Evolutionary conservation across 148 eudicot genomes (phyloP), one percentile per base, ranked within the genome.

Genomic region (Pharnaceum exiguum): DNA sequence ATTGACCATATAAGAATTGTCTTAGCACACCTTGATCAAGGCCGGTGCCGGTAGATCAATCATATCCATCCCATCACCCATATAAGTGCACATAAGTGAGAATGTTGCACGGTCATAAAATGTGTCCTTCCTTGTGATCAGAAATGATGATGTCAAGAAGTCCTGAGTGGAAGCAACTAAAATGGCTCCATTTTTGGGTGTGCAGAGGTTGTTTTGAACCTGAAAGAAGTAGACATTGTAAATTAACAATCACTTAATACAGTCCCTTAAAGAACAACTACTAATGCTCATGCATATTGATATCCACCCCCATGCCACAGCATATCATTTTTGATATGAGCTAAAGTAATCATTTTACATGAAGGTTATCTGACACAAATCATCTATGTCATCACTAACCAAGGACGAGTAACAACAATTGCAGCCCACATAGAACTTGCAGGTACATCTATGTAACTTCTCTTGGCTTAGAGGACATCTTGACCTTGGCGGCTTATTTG

Each of bases 121-220:
- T 31, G 91, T 93, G 69, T 93, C 99, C 72, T 83, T 93, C 69
- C 99, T 81, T 67, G 99, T 88, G 61, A 93, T 83, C 52, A 88
- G 82, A 67, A 76, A 93, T 46, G 99, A 88, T 17, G 96, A 85
- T 3, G 99, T 93, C 66, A 93, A 63, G 72, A 93, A 89, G 76
- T 91, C 98, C 70, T 93, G 96, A 12, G 99, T 93, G 6, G 99
- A 89, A 43, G 99, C 99, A 46, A 93, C 99, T 79, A 93, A 83
- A 75, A 93, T 82, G 61, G 85, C 80, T 55, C 98, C 99, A 67
- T 83, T 93, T 65, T 93, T 93, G 7, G 99, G 99, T 30, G 96
- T 93, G 66, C 96, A 93, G 45, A 93, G 71, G 69, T 93, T 93
- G 79, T 93, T 93, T 76, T 93, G 99, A 31, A 93, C 99, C 99